These are phyloP conservation scores for Ramaria sp. DNA, from an alignment of 768 basidiomycete genomes.

Conservation along the genomic window DNA sequence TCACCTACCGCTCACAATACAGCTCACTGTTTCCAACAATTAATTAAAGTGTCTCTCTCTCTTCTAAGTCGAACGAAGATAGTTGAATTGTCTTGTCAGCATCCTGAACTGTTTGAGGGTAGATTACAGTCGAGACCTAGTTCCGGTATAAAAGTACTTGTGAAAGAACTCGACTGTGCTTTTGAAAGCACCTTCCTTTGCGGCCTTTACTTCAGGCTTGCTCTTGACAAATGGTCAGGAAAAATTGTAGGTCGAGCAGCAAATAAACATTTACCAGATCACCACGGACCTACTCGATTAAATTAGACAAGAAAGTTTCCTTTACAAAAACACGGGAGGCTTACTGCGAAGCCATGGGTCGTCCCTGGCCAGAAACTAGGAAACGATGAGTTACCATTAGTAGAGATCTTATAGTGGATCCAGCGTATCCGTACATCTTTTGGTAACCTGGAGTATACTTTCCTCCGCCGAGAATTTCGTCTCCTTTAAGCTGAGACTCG, in stretches of 20 bases:
- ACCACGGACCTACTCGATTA: slow-evolving; percentile 23
- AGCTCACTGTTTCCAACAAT: no score
- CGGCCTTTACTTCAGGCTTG: slow-evolving; percentile 43
- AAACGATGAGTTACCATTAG: neutral
- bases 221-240: slow-evolving; percentile 16
- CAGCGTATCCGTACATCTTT: slow-evolving; percentile 18
- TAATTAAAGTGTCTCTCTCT: no score
- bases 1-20: no score
- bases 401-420: neutral
- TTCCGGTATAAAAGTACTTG: slow-evolving; percentile 21
- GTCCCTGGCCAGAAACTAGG: slow-evolving; percentile 32
- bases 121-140: neutral
- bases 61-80: no score
- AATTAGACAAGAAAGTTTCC: neutral
- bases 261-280: slow-evolving; percentile 18
- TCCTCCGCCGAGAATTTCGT: slow-evolving; percentile 35
- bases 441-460: slow-evolving; percentile 40
- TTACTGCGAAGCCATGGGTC: slow-evolving; percentile 40
- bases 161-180: slow-evolving; percentile 43
- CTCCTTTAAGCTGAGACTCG: slow-evolving; percentile 33
- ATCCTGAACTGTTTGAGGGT: no score
- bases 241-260: neutral
- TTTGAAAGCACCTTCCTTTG: slow-evolving; percentile 55
- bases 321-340: neutral
- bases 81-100: no score